Conservation (phyloP, 768 basidiomycete genomes). For the Agrocybe chaxingu region DNA sequence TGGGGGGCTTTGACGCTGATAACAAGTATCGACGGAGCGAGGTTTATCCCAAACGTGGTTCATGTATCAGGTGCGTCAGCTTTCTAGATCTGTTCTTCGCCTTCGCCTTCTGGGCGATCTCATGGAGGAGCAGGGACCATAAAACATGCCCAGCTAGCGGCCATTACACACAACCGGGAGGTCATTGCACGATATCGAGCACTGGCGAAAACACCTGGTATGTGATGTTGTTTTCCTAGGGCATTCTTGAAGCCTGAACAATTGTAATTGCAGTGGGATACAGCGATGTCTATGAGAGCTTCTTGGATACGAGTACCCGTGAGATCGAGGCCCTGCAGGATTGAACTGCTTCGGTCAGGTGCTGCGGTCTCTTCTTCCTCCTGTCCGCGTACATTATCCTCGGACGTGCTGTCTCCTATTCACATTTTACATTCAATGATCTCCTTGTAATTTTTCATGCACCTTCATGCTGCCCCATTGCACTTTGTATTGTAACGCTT, state of each 20-base stretch:
- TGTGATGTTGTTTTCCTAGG: constrained; percentile 11
- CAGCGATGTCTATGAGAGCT: constrained; percentile 58
- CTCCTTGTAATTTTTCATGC: too few species aligned
- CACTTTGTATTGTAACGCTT: too few species aligned
- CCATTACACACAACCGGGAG: constrained; percentile 69
- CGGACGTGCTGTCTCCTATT: too few species aligned
- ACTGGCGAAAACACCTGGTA: constrained; percentile 49
- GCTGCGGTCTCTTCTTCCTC: too few species aligned
- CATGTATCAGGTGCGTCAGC: constrained; percentile 68
- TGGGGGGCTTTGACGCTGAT: constrained; percentile 80
- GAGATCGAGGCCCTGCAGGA: constrained; percentile 71
- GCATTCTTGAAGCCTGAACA: background rate
- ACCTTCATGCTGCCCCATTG: too few species aligned
- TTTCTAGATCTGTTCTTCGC: background rate
- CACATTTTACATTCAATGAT: too few species aligned
- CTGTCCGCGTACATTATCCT: too few species aligned
- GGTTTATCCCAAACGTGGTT: constrained; percentile 71
- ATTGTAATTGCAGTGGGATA: constrained; percentile 40
- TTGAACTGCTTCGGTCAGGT: constrained; percentile 22
- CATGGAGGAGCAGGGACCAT: constrained; percentile 64
- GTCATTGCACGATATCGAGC: constrained; percentile 67
- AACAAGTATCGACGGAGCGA: constrained; percentile 52
- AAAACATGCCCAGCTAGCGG: constrained; percentile 78
- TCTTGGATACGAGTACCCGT: constrained; percentile 50
- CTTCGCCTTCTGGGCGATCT: background rate